Conservation (phyloP, 768 basidiomycete genomes). For the Lentinula sp. region DNA sequence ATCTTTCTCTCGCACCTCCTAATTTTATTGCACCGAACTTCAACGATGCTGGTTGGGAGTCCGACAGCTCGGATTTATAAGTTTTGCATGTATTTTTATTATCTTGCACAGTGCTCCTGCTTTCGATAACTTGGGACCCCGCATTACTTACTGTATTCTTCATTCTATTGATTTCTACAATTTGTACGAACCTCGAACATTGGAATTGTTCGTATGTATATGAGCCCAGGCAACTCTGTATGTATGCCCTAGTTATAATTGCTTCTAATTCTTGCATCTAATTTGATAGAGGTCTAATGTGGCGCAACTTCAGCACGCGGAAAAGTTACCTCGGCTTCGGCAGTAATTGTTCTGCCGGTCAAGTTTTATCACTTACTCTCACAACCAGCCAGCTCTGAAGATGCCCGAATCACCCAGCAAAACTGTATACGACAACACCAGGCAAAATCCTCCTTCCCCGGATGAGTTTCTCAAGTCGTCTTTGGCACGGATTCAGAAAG, state of each 20-base stretch:
- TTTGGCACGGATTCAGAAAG: slow-evolving; percentile 55
- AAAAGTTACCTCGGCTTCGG: too few species aligned
- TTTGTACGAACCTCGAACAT: neutral
- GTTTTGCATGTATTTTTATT: slow-evolving; percentile 6
- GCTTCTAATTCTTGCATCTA: neutral
- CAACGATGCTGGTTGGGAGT: slow-evolving; percentile 53
- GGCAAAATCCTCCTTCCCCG: slow-evolving; percentile 7
- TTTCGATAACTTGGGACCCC: neutral
- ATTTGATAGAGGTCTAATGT: neutral
- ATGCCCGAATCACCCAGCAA: slow-evolving; percentile 14
- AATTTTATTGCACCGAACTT: slow-evolving; percentile 46
- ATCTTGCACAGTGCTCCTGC: neutral
- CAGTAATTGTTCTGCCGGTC: neutral
- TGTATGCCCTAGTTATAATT: neutral
- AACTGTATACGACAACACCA: slow-evolving; percentile 30
- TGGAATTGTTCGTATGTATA: neutral
- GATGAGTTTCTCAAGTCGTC: slow-evolving; percentile 58
- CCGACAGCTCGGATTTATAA: slow-evolving; percentile 27
- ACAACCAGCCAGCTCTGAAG: neutral
- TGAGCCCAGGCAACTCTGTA: neutral
- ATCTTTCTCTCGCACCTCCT: slow-evolving; percentile 36
- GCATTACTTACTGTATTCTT: neutral
- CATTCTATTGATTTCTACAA: neutral
- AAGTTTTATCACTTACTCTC: neutral
- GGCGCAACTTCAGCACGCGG: too few species aligned